Evolutionary conservation across 75 land plant species (phyloP).

Genomic region (Cunninghamia lanceolata): DNA sequence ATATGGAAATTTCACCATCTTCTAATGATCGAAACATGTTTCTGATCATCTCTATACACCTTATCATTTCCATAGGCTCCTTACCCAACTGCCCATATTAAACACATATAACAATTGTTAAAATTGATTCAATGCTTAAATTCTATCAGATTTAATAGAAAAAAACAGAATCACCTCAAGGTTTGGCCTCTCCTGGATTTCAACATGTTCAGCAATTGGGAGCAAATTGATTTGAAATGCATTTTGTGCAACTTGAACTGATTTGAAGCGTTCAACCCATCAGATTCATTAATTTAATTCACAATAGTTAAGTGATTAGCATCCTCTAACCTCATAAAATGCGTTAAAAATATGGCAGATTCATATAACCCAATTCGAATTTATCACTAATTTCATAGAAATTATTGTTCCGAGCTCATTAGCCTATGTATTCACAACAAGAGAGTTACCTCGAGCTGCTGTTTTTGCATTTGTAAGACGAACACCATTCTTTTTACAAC

Average conservation of each 20-base stretch:
- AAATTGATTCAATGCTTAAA: neutral
- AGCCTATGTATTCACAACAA: neutral
- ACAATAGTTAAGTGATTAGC: no score
- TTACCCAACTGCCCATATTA: neutral
- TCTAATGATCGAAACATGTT: slow-evolving; percentile 43
- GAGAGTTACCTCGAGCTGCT: neutral
- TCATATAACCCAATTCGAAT: no score
- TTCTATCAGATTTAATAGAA: neutral
- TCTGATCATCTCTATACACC: slow-evolving; percentile 27
- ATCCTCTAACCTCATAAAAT: no score
- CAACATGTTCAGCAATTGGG: neutral
- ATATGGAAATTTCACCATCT: slow-evolving; percentile 60
- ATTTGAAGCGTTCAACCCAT: neutral
- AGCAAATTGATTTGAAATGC: neutral
- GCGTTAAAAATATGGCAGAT: neutral
- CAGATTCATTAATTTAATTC: neutral
- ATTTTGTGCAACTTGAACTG: neutral
- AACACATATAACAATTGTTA: neutral
- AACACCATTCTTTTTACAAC: neutral
- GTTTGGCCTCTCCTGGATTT: neutral
- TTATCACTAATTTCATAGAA: no score
- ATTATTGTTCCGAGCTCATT: neutral
- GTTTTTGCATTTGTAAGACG: neutral
- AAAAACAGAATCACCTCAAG: neutral
- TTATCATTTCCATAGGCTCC: slow-evolving; percentile 2